phyloP scores from a whole-genome alignment of 2,329 filamentous ascomycete species.

The Lecanicillium sp. region DNA sequence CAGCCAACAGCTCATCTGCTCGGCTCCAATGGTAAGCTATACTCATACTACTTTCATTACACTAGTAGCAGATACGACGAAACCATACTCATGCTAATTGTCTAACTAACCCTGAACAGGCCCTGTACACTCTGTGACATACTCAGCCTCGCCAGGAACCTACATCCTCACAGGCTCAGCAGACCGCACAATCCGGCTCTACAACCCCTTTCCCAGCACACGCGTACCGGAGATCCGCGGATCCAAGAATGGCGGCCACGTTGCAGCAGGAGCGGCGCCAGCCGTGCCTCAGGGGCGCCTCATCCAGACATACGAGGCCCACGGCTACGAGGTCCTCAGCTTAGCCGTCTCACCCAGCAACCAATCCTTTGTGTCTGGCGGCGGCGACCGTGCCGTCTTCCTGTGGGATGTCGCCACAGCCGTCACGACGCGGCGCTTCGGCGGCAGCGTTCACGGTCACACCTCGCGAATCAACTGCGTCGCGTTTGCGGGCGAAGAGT shows the following conservation, averaged over 20 bases:
- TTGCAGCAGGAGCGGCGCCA: slow-evolving; percentile 17
- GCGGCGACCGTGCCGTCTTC: slow-evolving; percentile 86
- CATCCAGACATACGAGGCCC: slow-evolving; percentile 81
- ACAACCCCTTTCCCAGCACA: slow-evolving; percentile 59
- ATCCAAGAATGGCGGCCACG: no score
- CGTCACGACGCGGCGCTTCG: slow-evolving; percentile 67
- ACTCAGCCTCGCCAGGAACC: slow-evolving; percentile 63
- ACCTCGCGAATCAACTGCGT: slow-evolving; percentile 69
- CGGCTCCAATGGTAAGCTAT: slow-evolving; percentile 46
- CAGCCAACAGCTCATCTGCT: slow-evolving; percentile 46
- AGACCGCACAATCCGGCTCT: slow-evolving; percentile 78
- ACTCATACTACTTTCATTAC: not conserved
- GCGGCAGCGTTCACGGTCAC: slow-evolving; percentile 53
- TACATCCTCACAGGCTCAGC: slow-evolving; percentile 80
- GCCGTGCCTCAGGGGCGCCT: slow-evolving; percentile 45
- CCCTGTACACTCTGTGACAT: slow-evolving; percentile 63
- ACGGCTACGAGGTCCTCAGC: slow-evolving; percentile 87
- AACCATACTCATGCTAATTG: not conserved
- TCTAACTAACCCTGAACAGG: slow-evolving; percentile 32
- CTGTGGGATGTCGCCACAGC: slow-evolving; percentile 88
- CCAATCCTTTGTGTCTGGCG: slow-evolving; percentile 74
- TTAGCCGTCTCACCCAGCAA: slow-evolving; percentile 70
- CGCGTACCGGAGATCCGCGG: slow-evolving; percentile 19
- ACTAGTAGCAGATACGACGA: not conserved
- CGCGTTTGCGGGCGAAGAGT: slow-evolving; percentile 65